Evolutionary conservation across 2,329 filamentous ascomycete species (phyloP).

Genomic region (Colletotrichum simmondsii): DNA sequence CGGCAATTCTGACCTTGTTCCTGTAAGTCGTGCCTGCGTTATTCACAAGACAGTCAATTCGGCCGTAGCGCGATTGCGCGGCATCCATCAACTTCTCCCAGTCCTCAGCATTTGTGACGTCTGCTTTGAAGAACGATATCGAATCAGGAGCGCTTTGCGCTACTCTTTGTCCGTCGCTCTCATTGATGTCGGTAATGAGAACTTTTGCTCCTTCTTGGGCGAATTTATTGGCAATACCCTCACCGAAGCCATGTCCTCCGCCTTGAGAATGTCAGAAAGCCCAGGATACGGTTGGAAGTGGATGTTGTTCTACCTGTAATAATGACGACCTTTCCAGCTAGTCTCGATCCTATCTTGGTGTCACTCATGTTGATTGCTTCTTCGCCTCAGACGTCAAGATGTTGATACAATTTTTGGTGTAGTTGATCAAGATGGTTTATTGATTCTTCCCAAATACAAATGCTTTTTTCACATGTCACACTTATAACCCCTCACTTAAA

Average conservation of each 20-base stretch:
- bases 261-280: neutral
- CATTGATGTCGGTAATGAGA: constrained; percentile 70
- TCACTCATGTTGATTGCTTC: neutral
- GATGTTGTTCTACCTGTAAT: constrained; percentile 2
- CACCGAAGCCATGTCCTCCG: constrained; percentile 65
- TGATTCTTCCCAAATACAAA: neutral
- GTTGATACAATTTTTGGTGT: neutral
- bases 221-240: constrained; percentile 69
- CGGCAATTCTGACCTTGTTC: constrained; percentile 55
- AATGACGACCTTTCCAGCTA: constrained; percentile 21
- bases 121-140: constrained; percentile 53
- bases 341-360: neutral
- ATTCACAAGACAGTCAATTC: constrained; percentile 69
- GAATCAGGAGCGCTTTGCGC: constrained; percentile 42
- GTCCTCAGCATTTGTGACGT: constrained; percentile 63
- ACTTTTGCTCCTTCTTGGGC: constrained; percentile 69
- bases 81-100: constrained; percentile 62
- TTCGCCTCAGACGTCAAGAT: no score
- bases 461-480: neutral
- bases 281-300: neutral
- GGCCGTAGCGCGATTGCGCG: constrained; percentile 57
- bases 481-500: neutral
- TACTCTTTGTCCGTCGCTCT: constrained; percentile 59
- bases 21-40: constrained; percentile 69
- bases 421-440: neutral